Evolutionary conservation across 2,329 filamentous ascomycete genomes (phyloP).

Genomic region (Gaeumannomyces tritici): DNA sequence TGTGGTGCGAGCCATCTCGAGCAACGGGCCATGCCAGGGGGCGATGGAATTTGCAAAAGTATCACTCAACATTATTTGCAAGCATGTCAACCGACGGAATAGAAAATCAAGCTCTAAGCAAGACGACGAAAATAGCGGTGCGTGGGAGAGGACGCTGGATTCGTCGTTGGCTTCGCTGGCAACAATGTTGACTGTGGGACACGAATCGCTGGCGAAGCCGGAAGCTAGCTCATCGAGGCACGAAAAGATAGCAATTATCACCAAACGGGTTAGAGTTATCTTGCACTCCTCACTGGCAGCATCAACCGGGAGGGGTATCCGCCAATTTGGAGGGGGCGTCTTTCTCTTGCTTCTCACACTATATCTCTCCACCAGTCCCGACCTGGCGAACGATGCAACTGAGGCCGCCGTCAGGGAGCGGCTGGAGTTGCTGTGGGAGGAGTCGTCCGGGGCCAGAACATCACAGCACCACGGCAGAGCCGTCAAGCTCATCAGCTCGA

Average conservation of each 20-base stretch:
- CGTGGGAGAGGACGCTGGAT: conserved; percentile 15
- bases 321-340: background rate
- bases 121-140: background rate
- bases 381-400: background rate
- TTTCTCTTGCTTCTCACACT: conserved; percentile 2
- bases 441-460: background rate
- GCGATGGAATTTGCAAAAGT: conserved; percentile 24
- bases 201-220: conserved; percentile 6
- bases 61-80: background rate
- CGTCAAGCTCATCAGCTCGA: conserved; percentile 29
- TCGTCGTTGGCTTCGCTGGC: conserved; percentile 30
- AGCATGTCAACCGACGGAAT: background rate
- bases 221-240: background rate
- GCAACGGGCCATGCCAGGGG: conserved; percentile 19
- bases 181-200: conserved; percentile 21
- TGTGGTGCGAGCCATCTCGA: conserved; percentile 24
- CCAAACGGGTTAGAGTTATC: conserved; percentile 15
- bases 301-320: background rate
- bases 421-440: background rate
- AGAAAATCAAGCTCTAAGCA: background rate
- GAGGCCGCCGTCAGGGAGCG: background rate
- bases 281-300: background rate
- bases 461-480: conserved; percentile 21
- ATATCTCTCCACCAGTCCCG: background rate
- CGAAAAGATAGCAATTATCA: conserved; percentile 7